phyloP scores from a whole-genome alignment of 2,329 filamentous ascomycete genomes.

The Fusarium austroafricanum region DNA sequence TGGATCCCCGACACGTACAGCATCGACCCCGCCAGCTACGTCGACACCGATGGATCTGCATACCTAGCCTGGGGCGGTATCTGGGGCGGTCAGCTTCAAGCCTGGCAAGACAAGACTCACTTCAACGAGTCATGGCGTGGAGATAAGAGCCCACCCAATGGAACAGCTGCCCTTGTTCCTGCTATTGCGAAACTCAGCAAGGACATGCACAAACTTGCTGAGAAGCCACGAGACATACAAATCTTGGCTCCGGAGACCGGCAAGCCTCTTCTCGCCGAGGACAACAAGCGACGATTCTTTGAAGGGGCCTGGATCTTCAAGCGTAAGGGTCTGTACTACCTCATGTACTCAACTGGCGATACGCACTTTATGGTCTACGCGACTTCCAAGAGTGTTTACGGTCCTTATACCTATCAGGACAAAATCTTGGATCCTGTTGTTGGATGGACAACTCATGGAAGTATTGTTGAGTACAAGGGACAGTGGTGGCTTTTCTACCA shows the following conservation, averaged over 20 bases:
- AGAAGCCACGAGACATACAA: constrained; percentile 17
- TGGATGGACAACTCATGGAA: constrained; percentile 24
- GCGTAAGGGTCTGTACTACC: constrained; percentile 20
- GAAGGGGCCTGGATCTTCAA: constrained; percentile 16
- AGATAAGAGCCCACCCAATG: constrained; percentile 10
- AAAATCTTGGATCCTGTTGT: constrained; percentile 12
- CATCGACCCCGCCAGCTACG: constrained; percentile 16
- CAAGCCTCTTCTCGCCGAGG: constrained; percentile 14
- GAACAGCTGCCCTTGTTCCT: constrained; percentile 1
- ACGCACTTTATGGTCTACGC: constrained; percentile 19
- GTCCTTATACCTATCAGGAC: constrained; percentile 22
- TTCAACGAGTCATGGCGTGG: constrained; percentile 14
- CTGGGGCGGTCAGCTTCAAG: constrained; percentile 14
- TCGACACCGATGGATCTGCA: not conserved
- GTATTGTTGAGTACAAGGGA: constrained; percentile 16
- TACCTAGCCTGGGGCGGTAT: constrained; percentile 15
- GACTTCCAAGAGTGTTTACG: constrained; percentile 11
- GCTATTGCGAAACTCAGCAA: constrained; percentile 24
- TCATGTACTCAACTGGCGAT: constrained; percentile 18
- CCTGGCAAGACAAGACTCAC: constrained; percentile 18
- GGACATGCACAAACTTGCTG: constrained; percentile 20
- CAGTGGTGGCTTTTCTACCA: constrained; percentile 29
- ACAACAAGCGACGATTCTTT: constrained; percentile 11
- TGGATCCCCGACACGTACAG: constrained; percentile 23
- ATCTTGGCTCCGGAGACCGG: constrained; percentile 17